A percentile compares a stretch with the other conserved stretches of the same genome.
Conservation (phyloP, 2,329 filamentous ascomycete genomes). For the Fusarium phyllophilum region DNA sequence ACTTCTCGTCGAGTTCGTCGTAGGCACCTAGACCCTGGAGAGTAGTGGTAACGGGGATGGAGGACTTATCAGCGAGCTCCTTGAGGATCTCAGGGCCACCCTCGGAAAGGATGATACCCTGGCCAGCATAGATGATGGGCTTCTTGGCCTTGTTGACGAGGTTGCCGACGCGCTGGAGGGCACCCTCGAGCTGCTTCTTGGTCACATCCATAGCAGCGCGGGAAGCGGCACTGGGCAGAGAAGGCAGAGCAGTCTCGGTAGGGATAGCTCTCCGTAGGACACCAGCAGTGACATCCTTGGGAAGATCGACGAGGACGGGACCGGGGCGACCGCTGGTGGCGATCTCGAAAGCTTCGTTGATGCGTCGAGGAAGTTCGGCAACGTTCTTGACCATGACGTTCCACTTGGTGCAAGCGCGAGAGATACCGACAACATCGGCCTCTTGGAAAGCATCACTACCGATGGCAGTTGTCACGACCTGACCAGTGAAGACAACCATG, state of each 20-base stretch:
- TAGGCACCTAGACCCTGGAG: conserved; percentile 92
- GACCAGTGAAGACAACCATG: not conserved
- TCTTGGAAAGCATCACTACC: conserved; percentile 61
- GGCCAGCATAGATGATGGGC: conserved; percentile 93
- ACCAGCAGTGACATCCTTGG: conserved; percentile 94
- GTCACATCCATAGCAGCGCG: conserved; percentile 77
- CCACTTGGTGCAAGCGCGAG: conserved; percentile 85
- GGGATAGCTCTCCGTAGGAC: conserved; percentile 87
- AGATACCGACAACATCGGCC: conserved; percentile 93
- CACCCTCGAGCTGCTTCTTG: conserved; percentile 75
- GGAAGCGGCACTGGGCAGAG: conserved; percentile 86
- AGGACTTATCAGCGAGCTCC: conserved; percentile 88
- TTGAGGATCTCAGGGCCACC: conserved; percentile 83
- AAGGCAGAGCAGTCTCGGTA: conserved; percentile 75
- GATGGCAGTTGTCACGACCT: not conserved
- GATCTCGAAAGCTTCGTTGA: conserved; percentile 98
- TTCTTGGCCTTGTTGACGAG: conserved; percentile 92
- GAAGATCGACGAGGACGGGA: conserved; percentile 93
- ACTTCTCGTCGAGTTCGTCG: conserved; percentile 93
- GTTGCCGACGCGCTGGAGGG: conserved; percentile 80
- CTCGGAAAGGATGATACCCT: conserved; percentile 83
- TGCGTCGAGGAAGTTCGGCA: conserved; percentile 89
- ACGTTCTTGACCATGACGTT: conserved; percentile 93
- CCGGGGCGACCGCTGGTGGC: conserved; percentile 93
- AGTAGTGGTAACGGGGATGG: conserved; percentile 94